Evolutionary conservation across 176 grass and related monocot genomes (phyloP), one percentile per base, ranked within the genome.

Genomic region (Eleusine indica): DNA sequence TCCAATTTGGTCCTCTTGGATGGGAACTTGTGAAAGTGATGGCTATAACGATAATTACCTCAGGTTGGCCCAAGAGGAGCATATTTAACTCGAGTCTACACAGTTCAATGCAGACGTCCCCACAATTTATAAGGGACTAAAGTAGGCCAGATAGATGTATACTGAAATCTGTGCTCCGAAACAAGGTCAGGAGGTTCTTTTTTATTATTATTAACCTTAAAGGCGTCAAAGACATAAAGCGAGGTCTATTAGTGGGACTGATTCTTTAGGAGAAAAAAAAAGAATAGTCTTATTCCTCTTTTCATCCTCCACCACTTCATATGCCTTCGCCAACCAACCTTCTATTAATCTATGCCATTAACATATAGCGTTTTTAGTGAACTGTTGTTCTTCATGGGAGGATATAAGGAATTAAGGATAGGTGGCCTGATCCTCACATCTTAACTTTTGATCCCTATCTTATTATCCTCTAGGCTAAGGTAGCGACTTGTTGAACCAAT

Each of bases 191-290:
- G 71, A 61, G 40, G 14, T 88, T 80, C 5, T 53, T 63, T 1
- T 66, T 53, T 10, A 56, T n/a, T 18, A 47, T 11, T 11, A 47
- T 1, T 10, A 80, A 74, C 29, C 15, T 68, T 41, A 67, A 54
- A 79, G 40, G 69, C 28, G 76, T 69, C 75, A 79, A 66, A 66
- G 87, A 49, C 51, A 18, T 58, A 74, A 88, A 88, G 62, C 7
- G 42, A 74, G n/a, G 57, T 61, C 49, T 79, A 79, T 68, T 62
- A 48, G 87, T 69, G 70, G 39, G 61, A 52, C 16, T 35, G 62
- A 28, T 70, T 39, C 54, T 77, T 66, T 72, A 60, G 5, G 35
- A 5, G 14, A 43, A 32, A 32, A 60, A 60, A 72, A 77, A 47
- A 65, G 83, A 29, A 72, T 35, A 12, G 43, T 66, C 28, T 10